These are phyloP conservation scores for Melocanna baccifera DNA, from an alignment of 176 grass and related monocot species.

Conservation along the genomic window DNA sequence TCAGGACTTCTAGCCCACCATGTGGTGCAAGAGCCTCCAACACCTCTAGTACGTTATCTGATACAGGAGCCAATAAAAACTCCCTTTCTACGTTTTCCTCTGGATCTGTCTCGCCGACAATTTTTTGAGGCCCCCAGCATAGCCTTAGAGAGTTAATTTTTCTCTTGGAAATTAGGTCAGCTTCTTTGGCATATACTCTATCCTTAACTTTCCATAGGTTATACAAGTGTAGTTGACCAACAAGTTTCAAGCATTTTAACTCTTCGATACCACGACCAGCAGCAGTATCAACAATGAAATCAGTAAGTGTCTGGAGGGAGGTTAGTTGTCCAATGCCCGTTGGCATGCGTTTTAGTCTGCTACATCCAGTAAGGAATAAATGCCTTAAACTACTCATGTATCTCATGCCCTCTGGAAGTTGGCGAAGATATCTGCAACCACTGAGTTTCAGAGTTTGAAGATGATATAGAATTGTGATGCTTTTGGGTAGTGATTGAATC, in stretches of 20 bases:
- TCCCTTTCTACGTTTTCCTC: no score
- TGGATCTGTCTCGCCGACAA: no score
- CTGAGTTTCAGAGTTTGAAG: slow-evolving; percentile 8
- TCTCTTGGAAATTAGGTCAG: no score
- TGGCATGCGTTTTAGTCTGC: background rate
- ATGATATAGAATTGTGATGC: background rate
- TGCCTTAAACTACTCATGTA: slow-evolving; percentile 2
- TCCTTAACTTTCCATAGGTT: background rate
- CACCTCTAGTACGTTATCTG: no score
- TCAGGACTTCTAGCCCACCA: no score
- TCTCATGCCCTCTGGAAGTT: slow-evolving; percentile 16
- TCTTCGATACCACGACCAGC: slow-evolving; percentile 10
- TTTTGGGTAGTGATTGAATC: background rate
- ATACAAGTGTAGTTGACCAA: background rate
- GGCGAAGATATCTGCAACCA: background rate
- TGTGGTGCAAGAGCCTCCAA: no score
- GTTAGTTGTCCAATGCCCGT: background rate
- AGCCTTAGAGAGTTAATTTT: no score
- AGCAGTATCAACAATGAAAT: background rate
- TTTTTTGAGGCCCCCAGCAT: no score
- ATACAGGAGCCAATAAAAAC: no score
- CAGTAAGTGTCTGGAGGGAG: slow-evolving; percentile 6
- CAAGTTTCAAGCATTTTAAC: slow-evolving; percentile 24
- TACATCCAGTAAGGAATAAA: background rate
- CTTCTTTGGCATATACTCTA: background rate